These are phyloP conservation scores for Penicillium occitanis DNA, from an alignment of 2,329 filamentous ascomycete genomes.

Conservation along the genomic window DNA sequence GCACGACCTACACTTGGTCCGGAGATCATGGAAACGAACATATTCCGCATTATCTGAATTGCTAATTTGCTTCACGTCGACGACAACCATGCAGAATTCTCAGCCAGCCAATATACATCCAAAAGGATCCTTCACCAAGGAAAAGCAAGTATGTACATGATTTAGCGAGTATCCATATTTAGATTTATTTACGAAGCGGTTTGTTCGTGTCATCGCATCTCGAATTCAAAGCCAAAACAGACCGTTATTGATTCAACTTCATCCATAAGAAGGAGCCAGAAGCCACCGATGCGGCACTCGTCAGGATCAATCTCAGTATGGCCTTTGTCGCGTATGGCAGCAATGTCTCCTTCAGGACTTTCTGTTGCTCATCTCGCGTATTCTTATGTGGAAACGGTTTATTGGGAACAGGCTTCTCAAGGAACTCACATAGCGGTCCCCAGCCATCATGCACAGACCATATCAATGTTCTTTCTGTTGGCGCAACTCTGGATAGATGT, in stretches of 20 bases:
- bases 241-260: background rate
- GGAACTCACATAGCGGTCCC: conserved; percentile 27
- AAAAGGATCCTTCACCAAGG: background rate
- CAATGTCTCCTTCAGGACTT: background rate
- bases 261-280: background rate
- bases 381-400: background rate
- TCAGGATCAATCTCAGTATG: background rate
- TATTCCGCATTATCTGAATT: background rate
- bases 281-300: background rate
- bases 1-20: background rate
- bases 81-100: background rate
- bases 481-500: conserved; percentile 26
- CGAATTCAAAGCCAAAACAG: background rate
- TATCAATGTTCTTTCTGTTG: conserved; percentile 26
- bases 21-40: background rate
- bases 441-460: conserved; percentile 34
- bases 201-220: background rate
- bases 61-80: background rate
- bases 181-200: background rate
- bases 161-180: background rate
- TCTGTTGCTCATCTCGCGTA: background rate
- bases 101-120: background rate
- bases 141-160: background rate
- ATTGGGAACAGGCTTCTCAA: background rate
- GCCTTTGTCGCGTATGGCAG: background rate